A percentile compares a stretch with the other conserved stretches of the same genome.
Conservation (phyloP, 768 basidiomycete genomes). For the Macrocybe gigantea region DNA sequence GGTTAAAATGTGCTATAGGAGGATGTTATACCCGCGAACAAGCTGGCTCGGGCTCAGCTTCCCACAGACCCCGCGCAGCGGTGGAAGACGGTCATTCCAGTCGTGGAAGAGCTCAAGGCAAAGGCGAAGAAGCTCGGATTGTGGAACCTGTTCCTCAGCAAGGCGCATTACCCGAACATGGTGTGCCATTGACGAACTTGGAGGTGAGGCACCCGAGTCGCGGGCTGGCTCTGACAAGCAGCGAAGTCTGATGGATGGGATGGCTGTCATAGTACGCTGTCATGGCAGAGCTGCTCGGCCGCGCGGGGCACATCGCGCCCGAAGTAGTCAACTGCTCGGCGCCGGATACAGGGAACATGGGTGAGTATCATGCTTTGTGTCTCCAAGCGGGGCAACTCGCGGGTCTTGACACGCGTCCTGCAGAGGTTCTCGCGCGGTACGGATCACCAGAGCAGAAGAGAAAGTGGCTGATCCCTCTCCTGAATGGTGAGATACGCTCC, state of each 20-base stretch:
- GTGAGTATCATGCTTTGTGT: constrained; percentile 31
- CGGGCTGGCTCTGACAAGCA: constrained; percentile 7
- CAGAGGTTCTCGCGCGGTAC: constrained; percentile 95
- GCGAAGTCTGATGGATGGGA: background rate
- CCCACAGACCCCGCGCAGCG: constrained; percentile 66
- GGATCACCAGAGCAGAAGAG: constrained; percentile 88
- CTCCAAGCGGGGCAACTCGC: too few relatives aligned
- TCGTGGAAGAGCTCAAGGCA: constrained; percentile 79
- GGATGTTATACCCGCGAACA: constrained; percentile 78
- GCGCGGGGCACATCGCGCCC: constrained; percentile 75
- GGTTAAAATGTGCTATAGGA: constrained; percentile 43
- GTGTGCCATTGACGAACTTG: constrained; percentile 87
- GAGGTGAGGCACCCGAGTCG: constrained; percentile 47
- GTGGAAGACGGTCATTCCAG: constrained; percentile 80
- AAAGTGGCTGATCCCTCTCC: constrained; percentile 81
- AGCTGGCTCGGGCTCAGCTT: constrained; percentile 75
- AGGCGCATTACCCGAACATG: constrained; percentile 87
- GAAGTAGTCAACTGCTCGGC: constrained; percentile 92
- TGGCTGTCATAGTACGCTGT: constrained; percentile 70
- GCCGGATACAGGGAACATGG: constrained; percentile 98
- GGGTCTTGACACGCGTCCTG: background rate
- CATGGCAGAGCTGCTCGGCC: constrained; percentile 94
- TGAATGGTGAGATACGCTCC: constrained; percentile 90
- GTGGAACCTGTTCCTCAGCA: constrained; percentile 97
- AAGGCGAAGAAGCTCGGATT: constrained; percentile 86